A percentile compares a stretch with the other conserved stretches of the same genome.
Evolutionary conservation across 371 early-diverging fungal genomes (phyloP).

Genomic region (Mortierella sp.): DNA sequence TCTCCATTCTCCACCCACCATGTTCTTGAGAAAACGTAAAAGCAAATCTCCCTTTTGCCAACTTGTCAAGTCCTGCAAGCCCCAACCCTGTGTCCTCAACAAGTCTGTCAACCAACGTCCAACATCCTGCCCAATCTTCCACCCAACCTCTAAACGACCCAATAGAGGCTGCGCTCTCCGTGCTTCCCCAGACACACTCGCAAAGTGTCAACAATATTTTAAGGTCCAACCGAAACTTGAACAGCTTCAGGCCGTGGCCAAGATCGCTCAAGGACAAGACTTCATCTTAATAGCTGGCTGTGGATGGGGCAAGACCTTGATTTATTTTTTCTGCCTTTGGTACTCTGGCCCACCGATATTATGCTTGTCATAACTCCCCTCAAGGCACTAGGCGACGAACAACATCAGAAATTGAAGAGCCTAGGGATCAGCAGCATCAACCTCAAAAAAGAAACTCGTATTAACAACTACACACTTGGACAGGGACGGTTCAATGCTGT

Average conservation of each 20-base stretch:
- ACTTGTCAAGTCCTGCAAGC: too few relatives aligned
- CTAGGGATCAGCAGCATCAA: slow-evolving; percentile 9
- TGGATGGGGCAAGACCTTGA: slow-evolving; percentile 6
- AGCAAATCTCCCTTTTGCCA: too few relatives aligned
- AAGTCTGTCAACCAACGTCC: too few relatives aligned
- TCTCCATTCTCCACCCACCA: too few relatives aligned
- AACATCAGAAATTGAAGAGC: neutral
- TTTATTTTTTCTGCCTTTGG: neutral
- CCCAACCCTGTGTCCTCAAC: too few relatives aligned
- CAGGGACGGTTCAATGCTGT: neutral
- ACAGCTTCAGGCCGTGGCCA: slow-evolving; percentile 6
- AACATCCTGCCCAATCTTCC: too few relatives aligned
- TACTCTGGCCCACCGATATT: slow-evolving; percentile 1
- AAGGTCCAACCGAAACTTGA: neutral
- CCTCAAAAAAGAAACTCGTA: slow-evolving; percentile 1
- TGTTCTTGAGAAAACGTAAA: too few relatives aligned
- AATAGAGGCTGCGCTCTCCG: too few relatives aligned
- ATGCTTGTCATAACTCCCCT: slow-evolving; percentile 9
- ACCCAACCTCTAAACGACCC: too few relatives aligned
- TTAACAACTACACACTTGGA: neutral
- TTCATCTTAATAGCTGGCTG: slow-evolving; percentile 6
- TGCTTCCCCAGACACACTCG: too few relatives aligned
- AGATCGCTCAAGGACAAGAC: slow-evolving; percentile 7
- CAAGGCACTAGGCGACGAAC: slow-evolving; percentile 4
- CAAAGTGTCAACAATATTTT: neutral